Evolutionary conservation across 1,139 yeast species (phyloP).

Genomic region (Taphrina deformans): DNA sequence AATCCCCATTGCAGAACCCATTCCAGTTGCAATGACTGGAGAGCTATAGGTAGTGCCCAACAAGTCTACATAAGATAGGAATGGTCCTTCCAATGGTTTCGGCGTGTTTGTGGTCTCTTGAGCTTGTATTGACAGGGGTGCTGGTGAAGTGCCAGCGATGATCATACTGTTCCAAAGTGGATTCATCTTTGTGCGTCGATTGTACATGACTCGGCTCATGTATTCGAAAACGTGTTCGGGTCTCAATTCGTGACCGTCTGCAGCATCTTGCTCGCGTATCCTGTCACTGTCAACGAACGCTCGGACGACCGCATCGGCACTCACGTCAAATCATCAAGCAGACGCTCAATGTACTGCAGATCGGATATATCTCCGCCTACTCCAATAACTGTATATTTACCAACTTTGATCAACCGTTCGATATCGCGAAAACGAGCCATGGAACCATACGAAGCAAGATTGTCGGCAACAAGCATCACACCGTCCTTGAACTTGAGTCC

Average conservation of each 20-base stretch:
- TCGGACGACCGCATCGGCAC: no score
- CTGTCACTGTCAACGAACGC: constrained; percentile 40
- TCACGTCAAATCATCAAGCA: constrained; percentile 70
- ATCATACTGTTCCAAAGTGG: constrained; percentile 95
- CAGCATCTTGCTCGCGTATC: constrained; percentile 75
- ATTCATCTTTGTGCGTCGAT: constrained; percentile 86
- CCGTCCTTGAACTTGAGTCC: constrained; percentile 90
- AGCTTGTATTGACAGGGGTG: constrained; percentile 5
- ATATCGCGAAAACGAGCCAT: constrained; percentile 80
- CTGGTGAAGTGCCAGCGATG: constrained; percentile 66
- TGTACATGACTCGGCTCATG: constrained; percentile 77
- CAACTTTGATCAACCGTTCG: constrained; percentile 81
- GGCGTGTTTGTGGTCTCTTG: constrained; percentile 25
- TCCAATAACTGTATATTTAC: constrained; percentile 84
- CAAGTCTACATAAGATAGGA: constrained; percentile 81
- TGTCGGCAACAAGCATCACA: constrained; percentile 91
- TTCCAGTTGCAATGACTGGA: constrained; percentile 92
- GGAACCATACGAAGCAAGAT: constrained; percentile 84
- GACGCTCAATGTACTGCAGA: constrained; percentile 75
- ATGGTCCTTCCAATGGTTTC: constrained; percentile 48
- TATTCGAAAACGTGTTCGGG: constrained; percentile 90
- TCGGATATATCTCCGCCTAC: constrained; percentile 94
- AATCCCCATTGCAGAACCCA: constrained; percentile 90
- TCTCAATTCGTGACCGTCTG: constrained; percentile 70
- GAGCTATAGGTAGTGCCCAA: constrained; percentile 88